phyloP scores from a whole-genome alignment of 495 filamentous ascomycete species.

The Hypoxylon perforatum region DNA sequence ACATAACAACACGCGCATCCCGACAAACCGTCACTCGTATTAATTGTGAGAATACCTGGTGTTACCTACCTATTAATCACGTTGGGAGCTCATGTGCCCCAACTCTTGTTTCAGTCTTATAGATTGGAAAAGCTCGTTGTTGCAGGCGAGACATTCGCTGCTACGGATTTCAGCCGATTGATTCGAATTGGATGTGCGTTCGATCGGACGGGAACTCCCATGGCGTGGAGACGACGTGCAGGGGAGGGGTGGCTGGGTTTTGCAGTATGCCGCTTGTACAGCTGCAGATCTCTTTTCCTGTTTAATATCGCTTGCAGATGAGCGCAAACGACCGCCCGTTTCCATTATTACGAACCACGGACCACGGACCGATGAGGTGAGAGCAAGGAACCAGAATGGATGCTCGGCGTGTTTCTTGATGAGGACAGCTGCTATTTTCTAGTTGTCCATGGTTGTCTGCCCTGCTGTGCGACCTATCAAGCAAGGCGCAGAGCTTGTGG shows the following conservation, averaged over 20 bases:
- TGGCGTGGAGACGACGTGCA: constrained; percentile 14
- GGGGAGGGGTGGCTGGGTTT: constrained; percentile 11
- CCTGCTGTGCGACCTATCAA: constrained; percentile 17
- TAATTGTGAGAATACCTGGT: constrained; percentile 9
- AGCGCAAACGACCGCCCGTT: constrained; percentile 20
- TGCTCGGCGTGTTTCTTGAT: neutral
- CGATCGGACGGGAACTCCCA: constrained; percentile 33
- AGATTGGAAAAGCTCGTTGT: constrained; percentile 26
- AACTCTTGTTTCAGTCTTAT: constrained; percentile 22
- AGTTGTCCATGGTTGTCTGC: constrained; percentile 7
- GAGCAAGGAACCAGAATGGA: neutral
- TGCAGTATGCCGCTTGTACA: constrained; percentile 10
- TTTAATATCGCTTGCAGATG: constrained; percentile 9
- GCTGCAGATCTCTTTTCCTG: constrained; percentile 19
- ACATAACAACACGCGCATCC: neutral
- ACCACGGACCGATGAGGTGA: constrained; percentile 21
- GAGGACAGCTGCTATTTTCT: constrained; percentile 4
- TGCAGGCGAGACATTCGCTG: constrained; percentile 26
- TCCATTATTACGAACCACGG: constrained; percentile 1
- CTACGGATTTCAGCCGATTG: constrained; percentile 23
- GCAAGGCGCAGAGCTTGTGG: constrained; percentile 33
- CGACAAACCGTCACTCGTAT: neutral
- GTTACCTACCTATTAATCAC: constrained; percentile 4
- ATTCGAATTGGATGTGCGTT: constrained; percentile 19
- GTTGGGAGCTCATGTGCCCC: neutral